Conservation (phyloP, 805 yeast genomes). For the Pichia rugopelliculosa region DNA sequence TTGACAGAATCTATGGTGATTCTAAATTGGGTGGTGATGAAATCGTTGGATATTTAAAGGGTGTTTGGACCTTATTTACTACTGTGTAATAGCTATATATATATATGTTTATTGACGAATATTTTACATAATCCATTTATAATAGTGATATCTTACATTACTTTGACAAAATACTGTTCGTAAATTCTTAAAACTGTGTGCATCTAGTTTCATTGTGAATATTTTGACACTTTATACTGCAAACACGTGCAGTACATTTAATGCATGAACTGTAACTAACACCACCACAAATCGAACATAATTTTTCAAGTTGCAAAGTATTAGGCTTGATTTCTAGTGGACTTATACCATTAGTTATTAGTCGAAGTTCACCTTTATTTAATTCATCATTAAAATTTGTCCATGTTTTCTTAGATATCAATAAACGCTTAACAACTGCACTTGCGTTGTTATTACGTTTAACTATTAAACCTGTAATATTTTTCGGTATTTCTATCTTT, state of each 20-base stretch:
- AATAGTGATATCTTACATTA: neutral
- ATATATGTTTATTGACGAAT: neutral
- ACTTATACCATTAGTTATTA: slow-evolving; percentile 17
- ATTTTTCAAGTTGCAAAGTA: slow-evolving; percentile 30
- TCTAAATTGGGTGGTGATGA: slow-evolving; percentile 76
- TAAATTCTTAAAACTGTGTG: slow-evolving; percentile 21
- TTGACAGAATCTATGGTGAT: slow-evolving; percentile 74
- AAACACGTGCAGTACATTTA: slow-evolving; percentile 35
- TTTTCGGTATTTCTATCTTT: slow-evolving; percentile 34
- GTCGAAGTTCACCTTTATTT: slow-evolving; percentile 29
- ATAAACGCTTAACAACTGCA: slow-evolving; percentile 31
- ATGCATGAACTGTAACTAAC: slow-evolving; percentile 35
- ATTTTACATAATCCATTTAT: neutral
- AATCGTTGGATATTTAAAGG: slow-evolving; percentile 68
- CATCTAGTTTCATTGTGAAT: slow-evolving; percentile 41
- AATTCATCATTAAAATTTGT: slow-evolving; percentile 37
- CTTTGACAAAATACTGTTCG: neutral
- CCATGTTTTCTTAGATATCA: slow-evolving; percentile 35
- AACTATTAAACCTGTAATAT: slow-evolving; percentile 13
- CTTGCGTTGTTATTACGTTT: slow-evolving; percentile 21
- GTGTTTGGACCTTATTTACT: slow-evolving; percentile 64
- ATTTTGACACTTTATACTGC: slow-evolving; percentile 33
- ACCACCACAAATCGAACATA: slow-evolving; percentile 42
- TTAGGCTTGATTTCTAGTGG: slow-evolving; percentile 28
- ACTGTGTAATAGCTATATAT: slow-evolving; percentile 34